A percentile compares a stretch with the other conserved stretches of the same genome.
phyloP scores from a whole-genome alignment of 164 flowering plant genomes.

The Echeveria elegans region DNA sequence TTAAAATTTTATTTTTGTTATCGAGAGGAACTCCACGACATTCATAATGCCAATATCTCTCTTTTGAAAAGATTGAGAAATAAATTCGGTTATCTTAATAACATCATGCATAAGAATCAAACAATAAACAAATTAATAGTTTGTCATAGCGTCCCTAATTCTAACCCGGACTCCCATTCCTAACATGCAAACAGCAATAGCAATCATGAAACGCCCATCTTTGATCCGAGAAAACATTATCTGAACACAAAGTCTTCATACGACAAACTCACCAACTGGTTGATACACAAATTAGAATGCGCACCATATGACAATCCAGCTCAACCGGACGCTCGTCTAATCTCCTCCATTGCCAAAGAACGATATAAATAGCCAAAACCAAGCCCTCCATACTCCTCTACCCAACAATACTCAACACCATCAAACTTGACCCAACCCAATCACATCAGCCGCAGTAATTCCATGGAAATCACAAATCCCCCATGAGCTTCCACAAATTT shows the following conservation, averaged over 20 bases:
- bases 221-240: background rate
- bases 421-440: no score
- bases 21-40: no score
- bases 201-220: background rate
- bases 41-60: no score
- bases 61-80: no score
- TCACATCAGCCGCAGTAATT: conserved; percentile 95
- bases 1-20: no score
- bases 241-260: conserved; percentile 6
- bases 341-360: conserved; percentile 96
- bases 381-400: conserved; percentile 99
- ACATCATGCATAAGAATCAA: no score
- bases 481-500: conserved; percentile 97
- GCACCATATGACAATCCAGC: conserved; percentile 97
- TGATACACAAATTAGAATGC: conserved; percentile 90
- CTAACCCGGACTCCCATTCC: conserved; percentile 75
- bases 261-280: conserved; percentile 68
- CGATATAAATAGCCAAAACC: conserved; percentile 97
- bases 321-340: conserved; percentile 95
- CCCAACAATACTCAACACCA: conserved; percentile 11
- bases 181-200: conserved; percentile 44
- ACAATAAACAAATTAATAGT: no score
- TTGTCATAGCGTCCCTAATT: no score
- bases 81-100: no score
- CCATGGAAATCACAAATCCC: conserved; percentile 94